Base-by-base conservation (phyloP, 2,329 filamentous ascomycete species). In the Colletotrichum tanaceti region DNA sequence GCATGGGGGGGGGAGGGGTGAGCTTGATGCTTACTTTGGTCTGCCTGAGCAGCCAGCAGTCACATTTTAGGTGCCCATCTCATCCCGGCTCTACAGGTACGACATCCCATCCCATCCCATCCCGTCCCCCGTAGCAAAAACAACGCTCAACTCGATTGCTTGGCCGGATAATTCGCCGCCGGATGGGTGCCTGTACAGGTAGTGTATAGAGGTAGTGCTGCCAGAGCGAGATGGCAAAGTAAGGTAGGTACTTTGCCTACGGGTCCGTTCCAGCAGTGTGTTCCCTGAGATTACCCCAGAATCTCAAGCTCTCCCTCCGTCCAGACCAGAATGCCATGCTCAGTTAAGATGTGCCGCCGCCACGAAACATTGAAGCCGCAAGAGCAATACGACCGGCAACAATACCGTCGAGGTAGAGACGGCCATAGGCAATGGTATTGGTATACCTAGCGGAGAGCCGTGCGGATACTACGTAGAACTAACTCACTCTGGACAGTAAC, bases 211-310 rank as follows among this genome's bases (percentile, higher is more conserved):
- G 32, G 52, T 61, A 57, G 66, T 61, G 62, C 38, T 58, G 44
- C 53, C 58, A 57, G 63, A 32, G 44, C 58, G 64, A 70, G 58
- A 70, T 70, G 63, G 52, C 14, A 63, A 58, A 68, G 67, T n/a
- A n/a, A n/a, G n/a, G n/a, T n/a, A n/a, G n/a, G n/a, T 68, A 70
- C 64, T 54, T 63, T 63, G 43, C 14, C 18, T 13, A 52, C 53
- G 39, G 22, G 24, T 64, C 28, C 28, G 28, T 32, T 7, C 52
- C 43, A 63, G 35, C 59, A 46, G n/a, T 46, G 41, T 52, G 24
- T 49, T 60, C 49, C 61, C 38, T 55, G 43, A 58, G 43, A 55
- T 53, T 69, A 60, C 66, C 66, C 66, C 66, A 62, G 63, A 57
- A 69, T 66, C 57, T 65, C 32, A 52, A 54, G 49, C 35, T 43